Percentiles rank a stretch among this genome's conserved stretches.
These are phyloP conservation scores for Irpex sp. DNA, from an alignment of 1,284 basidiomycete species.

Conservation along the genomic window DNA sequence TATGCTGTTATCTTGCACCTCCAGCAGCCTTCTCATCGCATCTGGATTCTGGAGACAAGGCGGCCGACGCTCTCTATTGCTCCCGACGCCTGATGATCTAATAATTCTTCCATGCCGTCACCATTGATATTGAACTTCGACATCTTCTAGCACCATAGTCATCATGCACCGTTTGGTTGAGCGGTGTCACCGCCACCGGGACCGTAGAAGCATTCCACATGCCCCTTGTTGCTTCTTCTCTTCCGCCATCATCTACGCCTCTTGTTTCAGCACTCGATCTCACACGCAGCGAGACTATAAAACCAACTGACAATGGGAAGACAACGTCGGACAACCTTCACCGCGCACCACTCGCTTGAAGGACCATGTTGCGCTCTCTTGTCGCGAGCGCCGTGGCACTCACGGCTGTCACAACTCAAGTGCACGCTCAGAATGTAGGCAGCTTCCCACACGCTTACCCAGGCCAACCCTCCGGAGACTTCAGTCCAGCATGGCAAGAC, in stretches of 20 bases:
- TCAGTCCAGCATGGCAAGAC: conserved; percentile 1
- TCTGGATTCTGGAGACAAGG: no score
- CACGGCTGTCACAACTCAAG: not conserved
- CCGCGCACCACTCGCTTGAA: no score
- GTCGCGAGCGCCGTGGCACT: not conserved
- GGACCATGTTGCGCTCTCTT: not conserved
- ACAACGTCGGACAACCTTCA: no score
- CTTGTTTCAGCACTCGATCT: no score
- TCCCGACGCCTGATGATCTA: no score
- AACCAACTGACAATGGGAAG: no score
- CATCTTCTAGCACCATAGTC: not conserved
- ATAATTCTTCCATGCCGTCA: no score
- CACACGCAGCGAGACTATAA: no score
- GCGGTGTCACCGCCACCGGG: not conserved
- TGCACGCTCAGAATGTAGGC: not conserved
- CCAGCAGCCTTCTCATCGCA: no score
- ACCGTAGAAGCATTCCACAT: not conserved
- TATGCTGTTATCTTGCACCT: no score
- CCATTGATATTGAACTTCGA: no score
- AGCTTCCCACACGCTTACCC: conserved; percentile 1
- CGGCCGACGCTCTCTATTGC: no score
- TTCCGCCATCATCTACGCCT: not conserved
- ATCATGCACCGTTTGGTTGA: not conserved
- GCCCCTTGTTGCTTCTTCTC: not conserved
- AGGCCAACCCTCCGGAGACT: not conserved